Evolutionary conservation across 164 flowering plant genomes (phyloP), one percentile per base, ranked within the genome.

Genomic region (Platanus orientalis): DNA sequence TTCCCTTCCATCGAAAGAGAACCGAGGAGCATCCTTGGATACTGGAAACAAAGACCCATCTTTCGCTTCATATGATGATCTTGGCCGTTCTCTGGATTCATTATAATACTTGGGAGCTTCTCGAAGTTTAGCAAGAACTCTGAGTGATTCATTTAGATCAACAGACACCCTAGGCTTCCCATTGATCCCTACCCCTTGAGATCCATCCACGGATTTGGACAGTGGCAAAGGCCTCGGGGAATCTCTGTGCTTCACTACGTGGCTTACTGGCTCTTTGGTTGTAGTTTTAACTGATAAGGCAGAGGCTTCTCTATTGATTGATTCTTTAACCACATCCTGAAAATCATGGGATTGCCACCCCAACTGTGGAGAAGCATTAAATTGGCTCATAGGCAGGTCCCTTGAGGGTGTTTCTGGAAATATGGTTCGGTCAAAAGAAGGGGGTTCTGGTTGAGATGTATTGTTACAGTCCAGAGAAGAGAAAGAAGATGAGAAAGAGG

Each of bases 1-100:
- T 20, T 88, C 97, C 59, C 90, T 78, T 14, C 88, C 94, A 73
- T 90, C 97, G 69, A 79, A 90, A 42, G 96, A 89, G 71, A 81
- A 83, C 24, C 91, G 79, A 64, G 84, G 94, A 54, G 77, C 75
- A 60, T 87, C 97, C 59, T 73, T 87, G 56, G 82, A 40, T n/a
- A 63, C 57, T 16, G 77, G 61, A 68, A 66, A 67, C 61, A 66
- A 69, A 54, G 75, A 61, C n/a, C 78, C 80, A 54, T 82, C 83
- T 79, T 68, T 84, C 11, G 69, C 60, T 62, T 81, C 86, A 62
- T 74, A 73, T 0, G 83, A 76, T 54, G 81, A 63, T 71, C 82
- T 79, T 49, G 77, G 59, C 32, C 70, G 68, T 55, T 81, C 87
- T 67, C 73, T 73, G 42, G 66, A 64, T 66, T 88, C 93, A 65